Evolutionary conservation across 176 grass and related monocot species (phyloP), one percentile per base, ranked within the genome.

Genomic region (Raddia guianensis): DNA sequence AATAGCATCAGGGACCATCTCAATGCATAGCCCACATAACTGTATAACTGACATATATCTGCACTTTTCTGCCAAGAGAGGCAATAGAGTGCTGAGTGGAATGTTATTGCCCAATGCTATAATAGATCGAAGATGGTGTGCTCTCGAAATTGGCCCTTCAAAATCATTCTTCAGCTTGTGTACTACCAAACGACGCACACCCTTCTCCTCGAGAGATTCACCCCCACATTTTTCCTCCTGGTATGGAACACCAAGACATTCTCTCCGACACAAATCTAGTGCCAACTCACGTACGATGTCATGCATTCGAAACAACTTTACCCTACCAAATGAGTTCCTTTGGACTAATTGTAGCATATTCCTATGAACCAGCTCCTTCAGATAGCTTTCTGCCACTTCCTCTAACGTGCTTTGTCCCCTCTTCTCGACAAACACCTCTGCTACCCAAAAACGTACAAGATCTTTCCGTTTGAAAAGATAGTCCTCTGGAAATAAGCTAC

Each of bases 11-110:
- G 86, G 74, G 35, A 88, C 51, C 2, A 34, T 45, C 46, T 66
- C 35, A 6, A 88, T 79, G 3, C 44, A 43, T 20, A 72, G 13
- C 2, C 66, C 66, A 72, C 37, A 14, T 49, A 88, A 35, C 18
- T 79, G 74, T 11, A 84, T 72, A 2, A 88, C 74, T 1, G 64
- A 56, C 43, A 88, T 45, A 62, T 84, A 88, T 50, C 19, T 84
- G 33, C 5, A 73, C 2, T 58, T 83, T 9, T 14, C 9, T 14
- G 33, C 14, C 21, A 58, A 0, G 0, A 12, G 44, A 55, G 72
- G 19, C 57, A 86, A 18, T 14, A 85, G 32, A 12, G 61, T 45
- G 21, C 34, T 78, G 18, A 49, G 27, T 54, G 68, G 15, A 53
- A 70, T 78, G 32, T 9, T 34, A 7, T 48, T 57, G 53, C 80